These are phyloP conservation scores for Ascoidea tarda DNA, from an alignment of 805 yeast species.

Conservation along the genomic window DNA sequence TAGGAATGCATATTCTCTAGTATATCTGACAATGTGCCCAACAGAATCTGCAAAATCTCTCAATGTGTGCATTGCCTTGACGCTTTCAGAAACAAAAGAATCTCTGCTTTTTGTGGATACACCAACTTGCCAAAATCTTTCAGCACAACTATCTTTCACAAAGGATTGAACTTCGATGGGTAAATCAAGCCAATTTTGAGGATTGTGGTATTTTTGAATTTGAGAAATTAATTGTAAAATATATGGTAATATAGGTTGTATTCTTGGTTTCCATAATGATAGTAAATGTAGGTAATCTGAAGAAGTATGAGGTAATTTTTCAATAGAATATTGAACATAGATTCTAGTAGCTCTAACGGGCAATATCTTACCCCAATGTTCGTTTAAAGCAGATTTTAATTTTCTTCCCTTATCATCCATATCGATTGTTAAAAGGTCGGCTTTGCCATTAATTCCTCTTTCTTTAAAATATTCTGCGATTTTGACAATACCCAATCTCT, in stretches of 20 bases:
- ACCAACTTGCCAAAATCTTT: constrained; percentile 98
- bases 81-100: constrained; percentile 86
- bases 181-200: constrained; percentile 76
- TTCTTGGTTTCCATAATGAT: constrained; percentile 82
- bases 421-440: constrained; percentile 59
- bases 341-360: constrained; percentile 94
- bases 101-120: constrained; percentile 89
- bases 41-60: constrained; percentile 97
- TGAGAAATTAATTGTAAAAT: constrained; percentile 78
- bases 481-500: constrained; percentile 83
- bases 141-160: constrained; percentile 80
- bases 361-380: constrained; percentile 87
- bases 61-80: constrained; percentile 83
- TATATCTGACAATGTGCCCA: constrained; percentile 89
- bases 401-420: constrained; percentile 84
- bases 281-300: constrained; percentile 59
- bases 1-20: constrained; percentile 88
- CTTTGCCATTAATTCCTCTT: constrained; percentile 64
- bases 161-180: constrained; percentile 87
- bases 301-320: constrained; percentile 68
- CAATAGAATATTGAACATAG: constrained; percentile 90
- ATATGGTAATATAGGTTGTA: constrained; percentile 84
- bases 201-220: constrained; percentile 89
- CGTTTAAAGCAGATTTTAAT: constrained; percentile 66
- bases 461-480: constrained; percentile 83